Evolutionary conservation across 2,329 filamentous ascomycete species (phyloP), one percentile per base, ranked within the genome.

Genomic region (Pseudogymnoascus sp.): DNA sequence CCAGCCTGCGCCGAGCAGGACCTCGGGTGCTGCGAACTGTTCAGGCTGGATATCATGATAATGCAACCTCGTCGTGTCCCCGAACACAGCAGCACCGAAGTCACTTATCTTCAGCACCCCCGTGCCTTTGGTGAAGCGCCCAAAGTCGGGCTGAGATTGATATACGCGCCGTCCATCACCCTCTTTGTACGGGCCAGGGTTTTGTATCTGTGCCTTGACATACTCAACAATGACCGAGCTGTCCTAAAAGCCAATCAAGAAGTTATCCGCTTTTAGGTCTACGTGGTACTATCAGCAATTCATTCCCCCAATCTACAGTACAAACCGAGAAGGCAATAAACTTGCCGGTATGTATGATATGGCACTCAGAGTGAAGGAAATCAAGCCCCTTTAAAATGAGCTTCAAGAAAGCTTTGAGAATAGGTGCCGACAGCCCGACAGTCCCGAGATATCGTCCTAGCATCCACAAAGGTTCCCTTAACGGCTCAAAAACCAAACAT

Each of bases 341-440:
- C 23, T 28, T 64, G 65, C 65, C 68, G 7, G 67, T 65, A 46
- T 70, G 69, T 11, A 70, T 67, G 11, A 70, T 62, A 36, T 64
- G 53, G 60, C 66, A 67, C 37, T 70, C 65, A 5, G 28, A 25
- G 60, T 69, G 67, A 23, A 68, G 61, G 40, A 63, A 67, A 40
- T 68, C 63, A 21, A 67, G 65, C 2, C 60, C 68, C 8, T 36
- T 16, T 18, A 69, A 59, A 34, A 65, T 18, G 16, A 37, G 23
- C n/a, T 21, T 36, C 9, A 63, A 9, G 16, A 42, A 65, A 21
- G 62, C 43, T 59, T 68, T 68, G 6, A 68, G 64, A 31, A 66
- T 36, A 11, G 62, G 60, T 11, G 60, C 21, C 18, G 64, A 62
- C 21, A 63, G 42, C 16, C 28, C 59, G 63, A 11, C 66, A 25